phyloP scores from a whole-genome alignment of 2,329 filamentous ascomycete genomes.

The Aureobasidium sp. region DNA sequence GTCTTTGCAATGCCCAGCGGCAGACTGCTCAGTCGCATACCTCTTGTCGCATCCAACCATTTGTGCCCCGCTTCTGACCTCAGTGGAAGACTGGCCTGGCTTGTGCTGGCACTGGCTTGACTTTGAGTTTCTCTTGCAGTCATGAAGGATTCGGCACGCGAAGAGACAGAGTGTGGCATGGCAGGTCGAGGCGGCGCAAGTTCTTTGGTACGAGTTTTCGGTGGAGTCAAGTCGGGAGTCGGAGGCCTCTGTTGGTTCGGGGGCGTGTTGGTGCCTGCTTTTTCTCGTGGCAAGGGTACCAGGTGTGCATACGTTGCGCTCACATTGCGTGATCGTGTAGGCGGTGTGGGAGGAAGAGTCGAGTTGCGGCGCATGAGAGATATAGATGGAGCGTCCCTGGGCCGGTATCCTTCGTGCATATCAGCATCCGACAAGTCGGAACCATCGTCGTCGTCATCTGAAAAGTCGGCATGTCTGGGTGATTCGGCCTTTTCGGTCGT shows the following conservation, averaged over 20 bases:
- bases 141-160: slow-evolving; percentile 38
- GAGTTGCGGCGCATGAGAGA: slow-evolving; percentile 19
- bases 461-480: neutral
- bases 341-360: slow-evolving; percentile 38
- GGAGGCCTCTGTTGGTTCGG: slow-evolving; percentile 29
- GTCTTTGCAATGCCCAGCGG: neutral
- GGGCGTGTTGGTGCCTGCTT: slow-evolving; percentile 33
- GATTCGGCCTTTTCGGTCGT: slow-evolving; percentile 1
- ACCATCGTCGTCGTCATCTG: slow-evolving; percentile 2
- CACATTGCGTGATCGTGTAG: slow-evolving; percentile 27
- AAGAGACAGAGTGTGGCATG: slow-evolving; percentile 25
- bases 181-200: slow-evolving; percentile 17
- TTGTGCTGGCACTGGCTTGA: slow-evolving; percentile 26
- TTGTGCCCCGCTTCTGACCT: neutral
- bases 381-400: neutral
- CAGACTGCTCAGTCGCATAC: slow-evolving; percentile 5
- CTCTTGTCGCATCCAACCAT: slow-evolving; percentile 11
- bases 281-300: slow-evolving; percentile 28
- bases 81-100: slow-evolving; percentile 9
- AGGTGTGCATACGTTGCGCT: slow-evolving; percentile 23
- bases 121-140: slow-evolving; percentile 36
- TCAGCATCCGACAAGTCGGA: neutral
- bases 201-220: slow-evolving; percentile 17
- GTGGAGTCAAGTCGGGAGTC: slow-evolving; percentile 29
- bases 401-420: slow-evolving; percentile 12